phyloP scores from a whole-genome alignment of 192 early-diverging fungal species.

The Entomortierella parvispora region DNA sequence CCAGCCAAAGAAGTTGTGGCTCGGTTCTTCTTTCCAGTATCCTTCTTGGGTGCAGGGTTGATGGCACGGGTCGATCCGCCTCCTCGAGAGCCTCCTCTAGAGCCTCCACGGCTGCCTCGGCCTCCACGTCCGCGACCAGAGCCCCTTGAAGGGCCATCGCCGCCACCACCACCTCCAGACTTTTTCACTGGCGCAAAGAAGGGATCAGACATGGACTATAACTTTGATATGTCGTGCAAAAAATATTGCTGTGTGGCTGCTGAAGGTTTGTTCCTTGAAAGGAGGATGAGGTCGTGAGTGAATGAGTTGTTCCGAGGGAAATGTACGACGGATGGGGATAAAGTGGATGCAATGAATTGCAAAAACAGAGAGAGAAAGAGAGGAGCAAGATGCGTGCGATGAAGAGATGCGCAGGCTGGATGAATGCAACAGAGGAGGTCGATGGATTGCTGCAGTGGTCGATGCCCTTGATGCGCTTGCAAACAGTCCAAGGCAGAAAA shows the following conservation, averaged over 20 bases:
- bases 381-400: background rate
- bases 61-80: conserved; percentile 17
- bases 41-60: conserved; percentile 39
- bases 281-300: background rate
- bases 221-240: background rate
- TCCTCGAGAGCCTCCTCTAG: no score
- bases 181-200: conserved; percentile 49
- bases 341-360: background rate
- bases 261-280: background rate
- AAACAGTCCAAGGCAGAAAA: background rate
- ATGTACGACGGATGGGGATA: no score
- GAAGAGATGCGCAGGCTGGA: background rate
- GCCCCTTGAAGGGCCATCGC: conserved; percentile 14
- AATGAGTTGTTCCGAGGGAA: no score
- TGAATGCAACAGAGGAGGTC: background rate
- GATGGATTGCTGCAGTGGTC: no score
- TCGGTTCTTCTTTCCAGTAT: conserved; percentile 44
- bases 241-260: background rate
- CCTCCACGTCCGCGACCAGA: background rate
- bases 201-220: conserved; percentile 36
- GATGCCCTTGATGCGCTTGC: background rate
- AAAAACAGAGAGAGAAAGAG: conserved; percentile 1
- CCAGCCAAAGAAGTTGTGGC: conserved; percentile 43
- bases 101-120: conserved; percentile 2
- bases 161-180: conserved; percentile 20